Conservation (phyloP, 345 rosid species). For the Capsella bursapastoris region DNA sequence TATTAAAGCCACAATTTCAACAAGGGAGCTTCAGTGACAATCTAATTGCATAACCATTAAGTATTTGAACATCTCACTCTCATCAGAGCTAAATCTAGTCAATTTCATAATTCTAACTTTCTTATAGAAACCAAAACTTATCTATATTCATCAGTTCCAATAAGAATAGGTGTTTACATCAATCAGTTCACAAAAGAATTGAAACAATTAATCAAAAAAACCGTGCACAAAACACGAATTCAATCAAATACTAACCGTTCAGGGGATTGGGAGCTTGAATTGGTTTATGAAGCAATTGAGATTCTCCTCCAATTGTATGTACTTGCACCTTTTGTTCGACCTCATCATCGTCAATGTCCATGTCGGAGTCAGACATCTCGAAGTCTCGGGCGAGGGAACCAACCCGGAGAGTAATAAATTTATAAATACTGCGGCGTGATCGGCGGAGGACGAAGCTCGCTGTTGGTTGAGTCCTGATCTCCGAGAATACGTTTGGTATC, state of each 20-base stretch:
- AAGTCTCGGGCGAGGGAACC: conserved; percentile 13
- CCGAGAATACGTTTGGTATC: conserved; percentile 30
- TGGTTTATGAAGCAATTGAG: conserved; percentile 31
- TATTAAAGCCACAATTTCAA: neutral
- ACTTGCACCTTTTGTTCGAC: conserved; percentile 21
- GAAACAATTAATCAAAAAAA: neutral
- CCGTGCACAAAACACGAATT: neutral
- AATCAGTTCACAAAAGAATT: conserved; percentile 21
- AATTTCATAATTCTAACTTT: neutral
- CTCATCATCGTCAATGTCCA: conserved; percentile 42
- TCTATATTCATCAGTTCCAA: conserved; percentile 9
- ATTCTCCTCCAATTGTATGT: conserved; percentile 19
- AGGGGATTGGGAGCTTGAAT: conserved; percentile 37
- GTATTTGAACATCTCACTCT: neutral
- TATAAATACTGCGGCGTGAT: conserved; percentile 29
- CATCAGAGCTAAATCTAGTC: conserved; percentile 13
- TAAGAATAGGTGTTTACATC: conserved; percentile 1
- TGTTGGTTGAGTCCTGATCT: conserved; percentile 25
- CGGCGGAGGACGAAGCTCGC: conserved; percentile 25
- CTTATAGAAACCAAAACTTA: no score
- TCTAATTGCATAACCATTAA: neutral
- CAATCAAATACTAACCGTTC: conserved; percentile 39
- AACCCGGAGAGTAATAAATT: neutral
- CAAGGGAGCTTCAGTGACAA: neutral
- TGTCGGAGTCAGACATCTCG: conserved; percentile 44